phyloP scores from a whole-genome alignment of 331 rosid genomes.

The Erythrophleum ivorense region DNA sequence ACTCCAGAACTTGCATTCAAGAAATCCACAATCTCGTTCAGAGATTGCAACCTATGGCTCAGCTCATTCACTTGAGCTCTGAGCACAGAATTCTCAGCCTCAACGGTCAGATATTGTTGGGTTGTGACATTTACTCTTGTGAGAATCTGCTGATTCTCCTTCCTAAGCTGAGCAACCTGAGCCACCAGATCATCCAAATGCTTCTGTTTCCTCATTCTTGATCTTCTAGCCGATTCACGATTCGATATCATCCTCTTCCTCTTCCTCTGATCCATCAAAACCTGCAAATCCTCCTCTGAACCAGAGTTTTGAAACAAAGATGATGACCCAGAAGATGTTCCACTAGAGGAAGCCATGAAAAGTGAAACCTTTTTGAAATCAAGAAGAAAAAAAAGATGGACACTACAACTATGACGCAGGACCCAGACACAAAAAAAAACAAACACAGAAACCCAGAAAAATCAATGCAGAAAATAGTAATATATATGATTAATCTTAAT shows the following conservation, averaged over 20 bases:
- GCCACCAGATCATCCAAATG: conserved; percentile 83
- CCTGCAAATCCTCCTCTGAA: conserved; percentile 72
- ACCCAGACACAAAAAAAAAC: conserved; percentile 45
- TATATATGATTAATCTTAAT: neutral
- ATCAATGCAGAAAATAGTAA: conserved; percentile 28
- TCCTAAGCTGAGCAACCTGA: conserved; percentile 61
- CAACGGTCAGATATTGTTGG: conserved; percentile 63
- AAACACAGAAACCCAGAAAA: conserved; percentile 20
- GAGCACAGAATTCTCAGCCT: conserved; percentile 80
- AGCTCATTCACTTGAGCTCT: conserved; percentile 79
- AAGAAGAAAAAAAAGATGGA: conserved; percentile 21
- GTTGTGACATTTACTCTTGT: conserved; percentile 61
- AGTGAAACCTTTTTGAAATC: neutral
- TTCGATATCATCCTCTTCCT: conserved; percentile 95
- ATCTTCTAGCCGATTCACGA: conserved; percentile 87
- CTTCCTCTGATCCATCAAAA: conserved; percentile 77
- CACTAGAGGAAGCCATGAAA: conserved; percentile 85
- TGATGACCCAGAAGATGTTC: conserved; percentile 71
- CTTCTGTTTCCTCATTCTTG: conserved; percentile 93
- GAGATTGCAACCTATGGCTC: conserved; percentile 64
- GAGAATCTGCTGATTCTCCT: conserved; percentile 73
- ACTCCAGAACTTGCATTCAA: conserved; percentile 46
- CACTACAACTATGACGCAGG: conserved; percentile 44
- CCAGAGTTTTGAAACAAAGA: conserved; percentile 63
- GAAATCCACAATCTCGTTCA: conserved; percentile 61